phyloP scores from a whole-genome alignment of 2,329 filamentous ascomycete genomes.

The Myriosclerotinia curreyana region DNA sequence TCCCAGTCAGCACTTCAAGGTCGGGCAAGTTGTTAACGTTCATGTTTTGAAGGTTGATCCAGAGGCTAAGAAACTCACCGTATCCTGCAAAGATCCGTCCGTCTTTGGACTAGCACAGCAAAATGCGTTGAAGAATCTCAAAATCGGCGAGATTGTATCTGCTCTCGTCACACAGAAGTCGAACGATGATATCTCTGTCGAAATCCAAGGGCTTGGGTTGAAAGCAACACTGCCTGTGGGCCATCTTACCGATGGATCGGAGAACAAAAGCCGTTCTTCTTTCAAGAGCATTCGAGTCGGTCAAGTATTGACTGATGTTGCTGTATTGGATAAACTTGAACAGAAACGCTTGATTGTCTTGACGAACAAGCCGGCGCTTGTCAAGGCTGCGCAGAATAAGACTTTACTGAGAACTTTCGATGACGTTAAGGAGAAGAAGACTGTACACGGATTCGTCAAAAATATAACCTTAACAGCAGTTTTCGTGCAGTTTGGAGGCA shows the following conservation, averaged over 20 bases:
- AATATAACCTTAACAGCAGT: conserved; percentile 79
- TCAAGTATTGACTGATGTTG: conserved; percentile 75
- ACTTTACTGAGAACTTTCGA: conserved; percentile 69
- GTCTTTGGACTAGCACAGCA: conserved; percentile 74
- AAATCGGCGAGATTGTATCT: conserved; percentile 70
- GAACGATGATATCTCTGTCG: conserved; percentile 71
- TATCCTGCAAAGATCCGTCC: conserved; percentile 89
- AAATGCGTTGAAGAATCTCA: conserved; percentile 69
- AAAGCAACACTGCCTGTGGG: conserved; percentile 73
- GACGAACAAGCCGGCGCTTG: conserved; percentile 77
- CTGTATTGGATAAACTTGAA: conserved; percentile 83
- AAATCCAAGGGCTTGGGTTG: conserved; percentile 69
- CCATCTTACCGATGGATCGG: conserved; percentile 82
- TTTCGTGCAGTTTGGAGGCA: conserved; percentile 84
- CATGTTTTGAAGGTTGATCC: conserved; percentile 79
- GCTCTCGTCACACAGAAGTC: conserved; percentile 81
- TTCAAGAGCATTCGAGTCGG: conserved; percentile 81
- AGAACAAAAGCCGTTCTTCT: conserved; percentile 71
- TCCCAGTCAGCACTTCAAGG: conserved; percentile 81
- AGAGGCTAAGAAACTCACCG: conserved; percentile 67
- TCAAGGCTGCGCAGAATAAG: conserved; percentile 70
- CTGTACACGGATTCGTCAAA: conserved; percentile 75
- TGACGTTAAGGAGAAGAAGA: conserved; percentile 65
- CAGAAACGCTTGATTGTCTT: conserved; percentile 72
- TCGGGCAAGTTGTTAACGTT: conserved; percentile 88